Evolutionary conservation across 805 yeast species (phyloP).

Genomic region (Starmerella lactis-condensi): DNA sequence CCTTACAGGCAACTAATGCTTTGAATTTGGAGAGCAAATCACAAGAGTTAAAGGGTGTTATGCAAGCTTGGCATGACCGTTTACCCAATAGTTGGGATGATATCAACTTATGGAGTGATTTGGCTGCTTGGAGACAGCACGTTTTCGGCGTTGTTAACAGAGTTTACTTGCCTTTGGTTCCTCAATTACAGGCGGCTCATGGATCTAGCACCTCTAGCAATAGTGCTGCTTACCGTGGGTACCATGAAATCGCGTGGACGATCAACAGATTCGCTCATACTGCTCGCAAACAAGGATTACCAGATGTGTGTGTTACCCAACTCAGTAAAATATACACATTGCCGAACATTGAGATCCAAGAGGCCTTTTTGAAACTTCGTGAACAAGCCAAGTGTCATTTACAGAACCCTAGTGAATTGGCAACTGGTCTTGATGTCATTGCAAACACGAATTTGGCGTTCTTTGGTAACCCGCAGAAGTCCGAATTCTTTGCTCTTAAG

Average conservation of each 20-base stretch:
- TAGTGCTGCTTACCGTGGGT: constrained; percentile 92
- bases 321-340: constrained; percentile 81
- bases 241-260: constrained; percentile 98
- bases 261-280: constrained; percentile 96
- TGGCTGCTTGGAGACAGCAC: constrained; percentile 97
- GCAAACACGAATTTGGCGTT: constrained; percentile 90
- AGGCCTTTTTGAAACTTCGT: constrained; percentile 82
- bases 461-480: constrained; percentile 93
- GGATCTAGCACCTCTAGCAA: constrained; percentile 34
- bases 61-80: constrained; percentile 96
- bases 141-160: constrained; percentile 91
- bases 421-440: constrained; percentile 91
- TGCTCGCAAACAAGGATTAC: constrained; percentile 90
- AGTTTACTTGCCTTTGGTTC: constrained; percentile 82
- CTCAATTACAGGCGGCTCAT: constrained; percentile 52
- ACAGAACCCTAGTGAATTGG: constrained; percentile 73
- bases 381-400: constrained; percentile 97
- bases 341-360: constrained; percentile 96
- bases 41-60: constrained; percentile 80
- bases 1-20: constrained; percentile 73
- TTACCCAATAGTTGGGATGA: constrained; percentile 96
- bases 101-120: constrained; percentile 90
- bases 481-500: constrained; percentile 90
- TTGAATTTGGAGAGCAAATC: constrained; percentile 82
- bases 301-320: constrained; percentile 88